Conservation (phyloP, 1,284 basidiomycete species). For the Sanghuangporus baumii region DNA sequence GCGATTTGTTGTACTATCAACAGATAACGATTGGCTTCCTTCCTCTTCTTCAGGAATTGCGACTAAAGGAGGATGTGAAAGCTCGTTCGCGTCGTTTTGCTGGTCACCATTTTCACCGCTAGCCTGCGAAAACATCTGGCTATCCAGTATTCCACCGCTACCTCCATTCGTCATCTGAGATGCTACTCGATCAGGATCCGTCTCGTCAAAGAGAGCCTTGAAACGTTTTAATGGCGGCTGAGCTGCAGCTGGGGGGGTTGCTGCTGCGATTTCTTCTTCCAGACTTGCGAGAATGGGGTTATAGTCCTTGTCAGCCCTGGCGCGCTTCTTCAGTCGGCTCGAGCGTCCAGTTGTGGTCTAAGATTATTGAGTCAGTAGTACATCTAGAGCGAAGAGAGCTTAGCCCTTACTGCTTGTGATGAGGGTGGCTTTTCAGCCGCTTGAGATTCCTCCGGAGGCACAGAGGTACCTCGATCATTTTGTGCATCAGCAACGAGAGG, state of each 20-base stretch:
- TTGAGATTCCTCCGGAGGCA: conserved; percentile 3
- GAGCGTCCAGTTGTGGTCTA: neutral
- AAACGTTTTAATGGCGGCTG: conserved; percentile 64
- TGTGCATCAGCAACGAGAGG: neutral
- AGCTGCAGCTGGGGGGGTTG: conserved; percentile 18
- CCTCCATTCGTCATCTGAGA: conserved; percentile 9
- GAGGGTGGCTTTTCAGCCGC: conserved; percentile 25
- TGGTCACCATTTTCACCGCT: conserved; percentile 22
- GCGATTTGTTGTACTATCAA: conserved; percentile 19
- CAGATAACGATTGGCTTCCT: conserved; percentile 25
- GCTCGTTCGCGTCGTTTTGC: conserved; percentile 15
- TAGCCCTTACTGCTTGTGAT: neutral
- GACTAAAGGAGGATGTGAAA: conserved; percentile 24
- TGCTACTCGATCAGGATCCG: conserved; percentile 41
- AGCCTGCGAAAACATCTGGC: conserved; percentile 1
- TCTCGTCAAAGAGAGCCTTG: conserved; percentile 65
- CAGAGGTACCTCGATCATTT: neutral
- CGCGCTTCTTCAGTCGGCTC: conserved; percentile 12
- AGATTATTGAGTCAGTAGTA: neutral
- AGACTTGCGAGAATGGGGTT: conserved; percentile 14
- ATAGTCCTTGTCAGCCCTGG: conserved; percentile 6
- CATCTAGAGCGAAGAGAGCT: neutral
- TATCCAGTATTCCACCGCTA: conserved; percentile 17
- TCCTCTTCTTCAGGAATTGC: conserved; percentile 50
- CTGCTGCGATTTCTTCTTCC: conserved; percentile 11